Conservation (phyloP, 2,329 filamentous ascomycete species). For the Meredithiella fracta region DNA sequence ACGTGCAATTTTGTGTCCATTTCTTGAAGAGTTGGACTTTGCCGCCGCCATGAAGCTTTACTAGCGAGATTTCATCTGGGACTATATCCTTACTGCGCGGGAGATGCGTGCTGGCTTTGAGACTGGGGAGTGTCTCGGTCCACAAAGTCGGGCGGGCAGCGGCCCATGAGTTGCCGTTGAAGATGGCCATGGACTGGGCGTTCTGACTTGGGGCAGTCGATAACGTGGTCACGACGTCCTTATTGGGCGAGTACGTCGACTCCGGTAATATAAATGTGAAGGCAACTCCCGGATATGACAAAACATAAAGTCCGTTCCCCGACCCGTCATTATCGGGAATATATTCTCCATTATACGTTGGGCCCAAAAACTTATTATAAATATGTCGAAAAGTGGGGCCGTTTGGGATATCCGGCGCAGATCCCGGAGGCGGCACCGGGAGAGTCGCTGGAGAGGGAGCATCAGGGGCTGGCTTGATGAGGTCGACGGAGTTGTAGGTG, state of each 20-base stretch:
- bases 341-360: conserved; percentile 88
- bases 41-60: conserved; percentile 63
- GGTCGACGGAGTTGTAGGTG: conserved; percentile 62
- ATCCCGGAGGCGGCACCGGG: conserved; percentile 14
- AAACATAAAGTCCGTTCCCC: conserved; percentile 58
- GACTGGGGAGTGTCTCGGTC: conserved; percentile 54
- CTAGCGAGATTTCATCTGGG: conserved; percentile 76
- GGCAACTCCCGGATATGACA: conserved; percentile 88
- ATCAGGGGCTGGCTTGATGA: conserved; percentile 43
- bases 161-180: conserved; percentile 79
- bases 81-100: conserved; percentile 59
- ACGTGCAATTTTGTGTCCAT: conserved; percentile 47
- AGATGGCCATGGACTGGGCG: conserved; percentile 78
- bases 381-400: conserved; percentile 77
- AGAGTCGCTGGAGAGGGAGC: conserved; percentile 19
- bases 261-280: conserved; percentile 73
- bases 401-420: conserved; percentile 11
- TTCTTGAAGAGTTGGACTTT: conserved; percentile 62
- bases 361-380: conserved; percentile 84
- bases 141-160: conserved; percentile 64
- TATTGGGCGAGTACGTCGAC: conserved; percentile 55
- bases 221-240: conserved; percentile 74
- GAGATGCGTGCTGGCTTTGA: conserved; percentile 53
- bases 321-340: conserved; percentile 32
- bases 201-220: conserved; percentile 61